Evolutionary conservation across 1,139 yeast genomes (phyloP).

Genomic region (Scheffersomyces lignicola): DNA sequence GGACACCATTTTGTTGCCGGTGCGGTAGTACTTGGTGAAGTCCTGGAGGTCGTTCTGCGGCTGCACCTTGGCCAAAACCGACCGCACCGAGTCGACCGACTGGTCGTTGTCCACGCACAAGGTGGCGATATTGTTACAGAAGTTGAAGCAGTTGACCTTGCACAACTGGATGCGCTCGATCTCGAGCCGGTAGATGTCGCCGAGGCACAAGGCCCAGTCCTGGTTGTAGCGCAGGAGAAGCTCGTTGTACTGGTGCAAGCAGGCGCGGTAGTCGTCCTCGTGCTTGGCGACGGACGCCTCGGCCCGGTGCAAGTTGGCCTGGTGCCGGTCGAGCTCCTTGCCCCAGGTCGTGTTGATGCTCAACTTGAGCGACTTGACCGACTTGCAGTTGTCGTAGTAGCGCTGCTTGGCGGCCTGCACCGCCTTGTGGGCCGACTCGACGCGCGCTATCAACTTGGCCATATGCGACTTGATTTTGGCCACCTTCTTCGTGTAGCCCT

Average conservation of each 20-base stretch:
- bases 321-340: slow-evolving; percentile 68
- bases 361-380: slow-evolving; percentile 58
- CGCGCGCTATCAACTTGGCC: slow-evolving; percentile 30
- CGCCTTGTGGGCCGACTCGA: slow-evolving; percentile 28
- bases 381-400: slow-evolving; percentile 60
- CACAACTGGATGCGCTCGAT: slow-evolving; percentile 73
- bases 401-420: slow-evolving; percentile 48
- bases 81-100: slow-evolving; percentile 68
- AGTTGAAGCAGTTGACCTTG: slow-evolving; percentile 80
- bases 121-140: slow-evolving; percentile 73
- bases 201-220: slow-evolving; percentile 77
- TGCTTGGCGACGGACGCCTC: slow-evolving; percentile 47
- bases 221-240: slow-evolving; percentile 70
- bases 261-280: slow-evolving; percentile 59
- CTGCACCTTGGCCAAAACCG: slow-evolving; percentile 67
- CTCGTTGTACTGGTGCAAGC: slow-evolving; percentile 61
- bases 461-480: slow-evolving; percentile 38
- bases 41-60: slow-evolving; percentile 58
- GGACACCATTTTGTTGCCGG: slow-evolving; percentile 65
- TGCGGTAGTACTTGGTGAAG: slow-evolving; percentile 58
- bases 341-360: slow-evolving; percentile 77
- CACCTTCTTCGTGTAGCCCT: slow-evolving; percentile 31
- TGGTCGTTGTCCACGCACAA: slow-evolving; percentile 80
- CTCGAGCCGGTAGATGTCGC: slow-evolving; percentile 73
- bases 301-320: slow-evolving; percentile 60